These are phyloP conservation scores for Rhytidhysteron rufulum DNA, from an alignment of 2,329 filamentous ascomycete species.

Conservation along the genomic window DNA sequence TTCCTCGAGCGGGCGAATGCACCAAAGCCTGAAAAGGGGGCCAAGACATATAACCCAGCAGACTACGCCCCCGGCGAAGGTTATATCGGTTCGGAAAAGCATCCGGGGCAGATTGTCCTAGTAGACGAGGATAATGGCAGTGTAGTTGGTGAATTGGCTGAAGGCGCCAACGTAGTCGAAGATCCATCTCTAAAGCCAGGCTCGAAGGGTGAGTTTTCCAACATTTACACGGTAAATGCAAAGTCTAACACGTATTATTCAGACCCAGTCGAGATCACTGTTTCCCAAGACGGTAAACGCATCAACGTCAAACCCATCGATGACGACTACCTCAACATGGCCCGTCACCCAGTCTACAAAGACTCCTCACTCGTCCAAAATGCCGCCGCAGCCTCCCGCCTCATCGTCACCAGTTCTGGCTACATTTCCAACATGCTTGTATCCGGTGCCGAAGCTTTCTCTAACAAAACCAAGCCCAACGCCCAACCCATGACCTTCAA, in stretches of 20 bases:
- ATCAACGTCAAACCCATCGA: conserved; percentile 66
- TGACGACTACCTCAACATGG: conserved; percentile 69
- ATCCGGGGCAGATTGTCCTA: conserved; percentile 77
- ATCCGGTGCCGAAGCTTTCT: conserved; percentile 74
- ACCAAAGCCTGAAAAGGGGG: conserved; percentile 48
- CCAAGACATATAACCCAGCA: conserved; percentile 69
- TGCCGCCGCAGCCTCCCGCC: conserved; percentile 79
- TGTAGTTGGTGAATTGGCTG: conserved; percentile 85
- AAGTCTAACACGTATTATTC: conserved; percentile 19
- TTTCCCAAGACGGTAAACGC: conserved; percentile 65
- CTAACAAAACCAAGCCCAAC: conserved; percentile 72
- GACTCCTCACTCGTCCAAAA: conserved; percentile 82
- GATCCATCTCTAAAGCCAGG: conserved; percentile 72
- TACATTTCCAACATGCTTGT: conserved; percentile 75
- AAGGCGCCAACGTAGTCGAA: conserved; percentile 77
- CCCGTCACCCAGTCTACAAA: conserved; percentile 86
- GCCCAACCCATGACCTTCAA: conserved; percentile 83
- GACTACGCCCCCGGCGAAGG: conserved; percentile 76
- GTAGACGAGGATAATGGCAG: conserved; percentile 95
- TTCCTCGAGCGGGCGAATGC: conserved; percentile 77
- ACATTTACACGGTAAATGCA: not conserved
- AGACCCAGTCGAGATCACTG: conserved; percentile 77
- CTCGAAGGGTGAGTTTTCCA: conserved; percentile 70
- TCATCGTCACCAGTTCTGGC: conserved; percentile 84
- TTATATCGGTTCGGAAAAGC: conserved; percentile 54